Percentiles rank a stretch among this genome's conserved stretches.
Evolutionary conservation across 129 eudicot species (phyloP).

Genomic region (Centaurea solstitialis): DNA sequence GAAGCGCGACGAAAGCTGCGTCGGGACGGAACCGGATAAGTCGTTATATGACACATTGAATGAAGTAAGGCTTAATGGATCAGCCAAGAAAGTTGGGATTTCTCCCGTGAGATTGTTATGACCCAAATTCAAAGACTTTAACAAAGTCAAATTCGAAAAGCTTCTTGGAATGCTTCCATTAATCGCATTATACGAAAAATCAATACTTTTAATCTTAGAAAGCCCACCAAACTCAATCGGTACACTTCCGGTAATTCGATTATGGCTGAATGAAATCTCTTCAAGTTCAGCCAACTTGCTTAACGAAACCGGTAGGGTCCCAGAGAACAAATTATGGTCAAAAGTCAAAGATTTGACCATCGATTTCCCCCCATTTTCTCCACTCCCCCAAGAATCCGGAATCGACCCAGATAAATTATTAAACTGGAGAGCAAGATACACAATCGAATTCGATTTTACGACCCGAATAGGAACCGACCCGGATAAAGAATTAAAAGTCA

Average conservation of each 20-base stretch:
- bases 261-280: conserved; percentile 56
- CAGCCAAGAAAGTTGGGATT: conserved; percentile 60
- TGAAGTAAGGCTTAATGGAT: conserved; percentile 54
- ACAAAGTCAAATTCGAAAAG: conserved; percentile 41
- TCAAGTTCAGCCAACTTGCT: conserved; percentile 45
- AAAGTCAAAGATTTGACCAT: conserved; percentile 43
- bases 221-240: conserved; percentile 52
- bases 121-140: conserved; percentile 38
- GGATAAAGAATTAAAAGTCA: conserved; percentile 60
- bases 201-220: conserved; percentile 49
- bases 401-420: conserved; percentile 69
- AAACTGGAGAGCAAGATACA: conserved; percentile 52
- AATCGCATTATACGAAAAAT: conserved; percentile 52
- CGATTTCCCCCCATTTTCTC: conserved; percentile 17
- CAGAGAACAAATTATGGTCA: conserved; percentile 59
- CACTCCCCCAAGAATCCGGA: conserved; percentile 61
- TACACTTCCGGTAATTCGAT: conserved; percentile 44
- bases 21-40: conserved; percentile 76
- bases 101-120: conserved; percentile 59
- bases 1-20: conserved; percentile 53
- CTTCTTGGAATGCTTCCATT: conserved; percentile 63
- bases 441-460: conserved; percentile 54
- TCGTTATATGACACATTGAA: conserved; percentile 84
- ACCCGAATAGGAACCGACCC: conserved; percentile 60
- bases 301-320: conserved; percentile 50